phyloP scores from a whole-genome alignment of 495 filamentous ascomycete species.

The Physcia stellaris region DNA sequence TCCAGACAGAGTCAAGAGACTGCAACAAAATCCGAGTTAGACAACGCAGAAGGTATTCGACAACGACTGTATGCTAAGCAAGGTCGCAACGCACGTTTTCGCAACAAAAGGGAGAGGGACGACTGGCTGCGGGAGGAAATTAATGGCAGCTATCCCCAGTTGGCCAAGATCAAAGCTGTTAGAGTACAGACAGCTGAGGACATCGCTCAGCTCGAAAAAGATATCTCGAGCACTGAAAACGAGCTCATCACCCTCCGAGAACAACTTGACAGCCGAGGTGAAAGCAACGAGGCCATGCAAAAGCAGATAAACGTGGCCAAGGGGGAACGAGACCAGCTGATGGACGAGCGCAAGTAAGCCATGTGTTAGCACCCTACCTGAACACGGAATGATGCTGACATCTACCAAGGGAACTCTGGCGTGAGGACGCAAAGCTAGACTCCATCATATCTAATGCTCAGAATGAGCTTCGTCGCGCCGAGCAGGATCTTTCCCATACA shows the following conservation, averaged over 20 bases:
- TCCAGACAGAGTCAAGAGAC: conserved; percentile 59
- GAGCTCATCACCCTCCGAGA: conserved; percentile 57
- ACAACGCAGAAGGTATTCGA: conserved; percentile 58
- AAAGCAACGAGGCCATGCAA: conserved; percentile 52
- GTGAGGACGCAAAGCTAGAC: conserved; percentile 77
- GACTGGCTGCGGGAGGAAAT: conserved; percentile 69
- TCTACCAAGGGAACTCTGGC: conserved; percentile 49
- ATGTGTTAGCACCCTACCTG: neutral
- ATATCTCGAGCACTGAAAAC: conserved; percentile 56
- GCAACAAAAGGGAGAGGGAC: conserved; percentile 77
- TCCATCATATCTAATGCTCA: conserved; percentile 62
- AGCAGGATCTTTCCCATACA: conserved; percentile 61
- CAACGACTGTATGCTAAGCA: conserved; percentile 88
- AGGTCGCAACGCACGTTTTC: conserved; percentile 77
- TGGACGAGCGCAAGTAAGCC: conserved; percentile 69
- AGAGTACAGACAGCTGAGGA: conserved; percentile 74
- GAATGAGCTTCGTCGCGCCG: conserved; percentile 59
- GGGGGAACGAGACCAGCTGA: conserved; percentile 63
- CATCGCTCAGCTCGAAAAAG: conserved; percentile 55
- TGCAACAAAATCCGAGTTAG: conserved; percentile 51
- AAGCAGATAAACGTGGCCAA: conserved; percentile 66
- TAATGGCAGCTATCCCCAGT: conserved; percentile 58
- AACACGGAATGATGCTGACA: conserved; percentile 9
- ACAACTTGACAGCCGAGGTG: conserved; percentile 64
- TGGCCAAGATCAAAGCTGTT: conserved; percentile 70